Percentiles rank a stretch among this genome's conserved stretches.
Evolutionary conservation across 208 protist species (phyloP).

Genomic region (Trypanosoma cruzi): DNA sequence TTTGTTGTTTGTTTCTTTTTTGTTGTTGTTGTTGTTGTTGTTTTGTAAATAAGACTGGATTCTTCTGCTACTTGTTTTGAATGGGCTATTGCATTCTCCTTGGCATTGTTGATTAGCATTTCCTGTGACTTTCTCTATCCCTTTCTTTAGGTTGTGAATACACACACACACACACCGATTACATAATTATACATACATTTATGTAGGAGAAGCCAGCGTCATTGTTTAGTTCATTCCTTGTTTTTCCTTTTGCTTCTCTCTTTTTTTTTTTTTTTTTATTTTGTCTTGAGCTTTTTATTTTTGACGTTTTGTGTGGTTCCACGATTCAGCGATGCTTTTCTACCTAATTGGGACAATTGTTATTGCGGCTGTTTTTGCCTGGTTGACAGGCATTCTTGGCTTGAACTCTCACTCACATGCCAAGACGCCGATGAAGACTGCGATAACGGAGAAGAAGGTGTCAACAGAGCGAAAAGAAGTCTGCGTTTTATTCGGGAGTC

Average conservation of each 20-base stretch:
- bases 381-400: constrained; percentile 45
- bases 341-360: constrained; percentile 39
- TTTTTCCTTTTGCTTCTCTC: neutral
- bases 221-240: too few species aligned
- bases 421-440: neutral
- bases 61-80: neutral
- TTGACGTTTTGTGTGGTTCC: constrained; percentile 13
- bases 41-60: neutral
- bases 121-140: too few species aligned
- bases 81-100: neutral
- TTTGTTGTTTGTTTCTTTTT: neutral
- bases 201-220: too few species aligned
- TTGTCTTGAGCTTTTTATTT: constrained; percentile 16
- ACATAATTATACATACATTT: neutral
- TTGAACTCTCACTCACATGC: constrained; percentile 3
- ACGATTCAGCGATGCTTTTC: constrained; percentile 21
- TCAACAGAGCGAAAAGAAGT: constrained; percentile 46
- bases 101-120: neutral
- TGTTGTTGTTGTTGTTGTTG: neutral
- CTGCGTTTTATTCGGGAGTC: constrained; percentile 83
- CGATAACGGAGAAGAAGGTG: neutral
- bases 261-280: neutral
- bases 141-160: neutral
- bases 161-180: neutral
- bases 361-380: constrained; percentile 50